A percentile compares a stretch with the other conserved stretches of the same genome.
phyloP scores from a whole-genome alignment of 2,329 filamentous ascomycete genomes.

The Ophiognomonia clavigignenti-juglandacearum region DNA sequence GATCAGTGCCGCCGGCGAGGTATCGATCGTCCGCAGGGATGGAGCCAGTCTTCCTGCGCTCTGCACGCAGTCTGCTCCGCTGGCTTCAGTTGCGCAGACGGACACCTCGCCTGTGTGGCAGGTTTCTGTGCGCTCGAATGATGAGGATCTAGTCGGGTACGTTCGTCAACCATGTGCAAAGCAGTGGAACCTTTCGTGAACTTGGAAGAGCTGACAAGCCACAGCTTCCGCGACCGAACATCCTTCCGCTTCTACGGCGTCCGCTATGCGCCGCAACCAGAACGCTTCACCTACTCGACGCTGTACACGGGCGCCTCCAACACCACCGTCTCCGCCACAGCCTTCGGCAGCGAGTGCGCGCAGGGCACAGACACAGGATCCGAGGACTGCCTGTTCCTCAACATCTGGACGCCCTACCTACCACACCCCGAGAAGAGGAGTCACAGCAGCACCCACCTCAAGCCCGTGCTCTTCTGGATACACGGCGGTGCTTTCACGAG shows the following conservation, averaged over 20 bases:
- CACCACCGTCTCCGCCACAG: constrained; percentile 27
- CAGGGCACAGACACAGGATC: constrained; percentile 30
- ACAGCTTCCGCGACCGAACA: constrained; percentile 38
- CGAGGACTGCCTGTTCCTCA: constrained; percentile 44
- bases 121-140: constrained; percentile 32
- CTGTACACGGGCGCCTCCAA: constrained; percentile 32
- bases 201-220: background rate
- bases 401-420: constrained; percentile 38
- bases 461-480: constrained; percentile 32
- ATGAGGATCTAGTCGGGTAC: constrained; percentile 32
- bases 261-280: constrained; percentile 38
- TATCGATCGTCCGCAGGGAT: constrained; percentile 17
- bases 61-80: constrained; percentile 40
- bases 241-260: constrained; percentile 48
- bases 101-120: constrained; percentile 31
- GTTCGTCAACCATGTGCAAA: constrained; percentile 12
- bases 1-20: constrained; percentile 24
- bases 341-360: constrained; percentile 33
- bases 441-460: constrained; percentile 22
- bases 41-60: constrained; percentile 27
- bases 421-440: constrained; percentile 23
- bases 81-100: constrained; percentile 27
- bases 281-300: constrained; percentile 39
- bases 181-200: too few species aligned
- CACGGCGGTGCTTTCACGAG: constrained; percentile 51